phyloP scores from a whole-genome alignment of 2,329 filamentous ascomycete species.

The Colletotrichum somersetense region DNA sequence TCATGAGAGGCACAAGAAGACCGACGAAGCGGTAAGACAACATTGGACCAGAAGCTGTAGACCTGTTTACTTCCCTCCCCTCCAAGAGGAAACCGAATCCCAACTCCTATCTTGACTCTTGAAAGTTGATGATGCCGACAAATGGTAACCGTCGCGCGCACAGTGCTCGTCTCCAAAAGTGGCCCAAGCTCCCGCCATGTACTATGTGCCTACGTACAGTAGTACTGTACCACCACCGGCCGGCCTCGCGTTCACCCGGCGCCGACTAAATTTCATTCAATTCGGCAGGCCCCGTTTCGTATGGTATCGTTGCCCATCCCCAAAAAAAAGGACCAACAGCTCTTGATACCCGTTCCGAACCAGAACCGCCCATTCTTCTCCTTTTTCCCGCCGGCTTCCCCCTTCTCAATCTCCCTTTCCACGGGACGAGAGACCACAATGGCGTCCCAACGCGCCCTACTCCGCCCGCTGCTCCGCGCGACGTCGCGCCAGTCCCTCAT shows the following conservation, averaged over 20 bases:
- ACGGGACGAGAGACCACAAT: slow-evolving; percentile 13
- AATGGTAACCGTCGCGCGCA: slow-evolving; percentile 8
- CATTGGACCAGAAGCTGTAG: slow-evolving; percentile 11
- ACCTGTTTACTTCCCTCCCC: neutral
- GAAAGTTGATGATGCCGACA: neutral
- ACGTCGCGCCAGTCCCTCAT: neutral
- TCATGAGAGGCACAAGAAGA: slow-evolving; percentile 48
- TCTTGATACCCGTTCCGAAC: neutral
- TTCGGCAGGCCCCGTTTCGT: slow-evolving; percentile 26
- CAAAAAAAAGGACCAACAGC: neutral
- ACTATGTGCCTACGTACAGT: no score
- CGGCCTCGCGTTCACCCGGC: slow-evolving; percentile 33
- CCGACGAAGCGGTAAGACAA: neutral
- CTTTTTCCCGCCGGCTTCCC: neutral
- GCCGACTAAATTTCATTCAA: slow-evolving; percentile 38
- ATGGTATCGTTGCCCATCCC: neutral
- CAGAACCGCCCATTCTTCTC: neutral
- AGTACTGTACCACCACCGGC: neutral
- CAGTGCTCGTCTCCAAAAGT: slow-evolving; percentile 8
- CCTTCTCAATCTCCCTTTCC: no score
- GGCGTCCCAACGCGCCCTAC: slow-evolving; percentile 35
- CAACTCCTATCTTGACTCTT: neutral
- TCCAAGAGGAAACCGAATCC: neutral
- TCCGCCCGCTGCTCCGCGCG: slow-evolving; percentile 38
- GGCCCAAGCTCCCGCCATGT: slow-evolving; percentile 34